Base-by-base conservation (phyloP, 1,139 yeast species). In the Entelexis paramagnoliae region DNA sequence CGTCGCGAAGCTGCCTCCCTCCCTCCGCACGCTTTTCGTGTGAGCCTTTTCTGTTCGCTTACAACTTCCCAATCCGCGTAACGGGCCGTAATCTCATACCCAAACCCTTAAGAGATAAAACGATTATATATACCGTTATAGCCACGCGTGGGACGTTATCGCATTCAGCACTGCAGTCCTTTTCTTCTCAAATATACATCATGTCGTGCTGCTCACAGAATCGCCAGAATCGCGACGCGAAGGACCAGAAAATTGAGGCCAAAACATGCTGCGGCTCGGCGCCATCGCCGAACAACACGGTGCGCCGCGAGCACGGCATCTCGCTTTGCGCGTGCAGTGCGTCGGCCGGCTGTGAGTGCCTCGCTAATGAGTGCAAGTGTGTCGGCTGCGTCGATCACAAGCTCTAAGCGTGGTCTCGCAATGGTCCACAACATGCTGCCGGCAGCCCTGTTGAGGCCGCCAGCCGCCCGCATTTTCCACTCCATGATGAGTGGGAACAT, bases 91-190 rank as follows among this genome's bases (percentile, higher is more conserved):
- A 41, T 41, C 45, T 17, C 45, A 41, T 29, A 41, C 45, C 45
- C 45, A 33, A 14, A 43, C 46, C 46, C 36, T 20, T 30, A 4
- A 14, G 10, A 14, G 42, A 39, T 39, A 39, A 39, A 41, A 41
- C 16, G 35, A 9, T 10, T 29, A 28, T 28, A 28, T 17, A 19
- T 28, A 29, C 14, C 32, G 13, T 10, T 28, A 17, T 17, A 19
- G 4, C 60, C 59, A 14, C 57, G n/a, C 52, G 55, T 56, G 61
- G 30, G 17, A 59, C 56, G 44, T 62, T 66, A 50, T 66, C 62
- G 4, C 65, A 64, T 22, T 64, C 8, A 24, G 6, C n/a, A 16
- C 28, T 5, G 14, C 4, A 28, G 20, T 4, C 19, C 13, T 13
- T 20, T 11, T 24, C 14, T 14, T 10, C 24, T 5, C n/a, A 30